A percentile compares a stretch with the other conserved stretches of the same genome.
Conservation (phyloP, 2,329 filamentous ascomycete species). For the Stromatinia cepivora region DNA sequence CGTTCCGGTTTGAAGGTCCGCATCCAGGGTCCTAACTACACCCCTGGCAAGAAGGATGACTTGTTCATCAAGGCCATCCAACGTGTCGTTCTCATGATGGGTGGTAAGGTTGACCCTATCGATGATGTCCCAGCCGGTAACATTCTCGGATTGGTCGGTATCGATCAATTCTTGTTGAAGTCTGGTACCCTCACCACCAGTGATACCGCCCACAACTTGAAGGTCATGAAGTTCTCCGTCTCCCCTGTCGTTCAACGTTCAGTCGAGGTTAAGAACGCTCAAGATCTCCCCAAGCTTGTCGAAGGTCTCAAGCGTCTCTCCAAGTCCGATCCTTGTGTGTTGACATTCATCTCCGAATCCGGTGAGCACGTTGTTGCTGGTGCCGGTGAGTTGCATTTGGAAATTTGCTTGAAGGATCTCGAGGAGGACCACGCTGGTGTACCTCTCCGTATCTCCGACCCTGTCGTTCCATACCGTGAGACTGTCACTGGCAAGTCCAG, state of each 20-base stretch:
- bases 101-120: constrained; percentile 97
- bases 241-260: constrained; percentile 98
- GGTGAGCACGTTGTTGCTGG: constrained; percentile 99
- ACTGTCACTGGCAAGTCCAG: constrained; percentile 80
- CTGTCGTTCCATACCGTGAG: constrained; percentile 98
- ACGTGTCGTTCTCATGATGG: constrained; percentile 99
- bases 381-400: constrained; percentile 98
- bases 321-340: constrained; percentile 98
- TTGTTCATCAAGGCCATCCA: constrained; percentile 99
- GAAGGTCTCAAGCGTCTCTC: constrained; percentile 99
- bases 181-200: constrained; percentile 98
- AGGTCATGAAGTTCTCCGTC: constrained; percentile 99
- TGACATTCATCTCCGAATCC: constrained; percentile 84
- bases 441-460: constrained; percentile 95
- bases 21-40: constrained; percentile 99
- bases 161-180: constrained; percentile 99
- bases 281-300: constrained; percentile 98
- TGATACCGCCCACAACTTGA: constrained; percentile 98
- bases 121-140: constrained; percentile 99
- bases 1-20: constrained; percentile 98
- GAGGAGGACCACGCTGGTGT: constrained; percentile 99
- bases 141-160: constrained; percentile 98
- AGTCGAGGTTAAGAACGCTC: constrained; percentile 99
- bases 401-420: constrained; percentile 99
- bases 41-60: constrained; percentile 97